Conservation (phyloP, 768 basidiomycete genomes). For the Boletus insuetus region DNA sequence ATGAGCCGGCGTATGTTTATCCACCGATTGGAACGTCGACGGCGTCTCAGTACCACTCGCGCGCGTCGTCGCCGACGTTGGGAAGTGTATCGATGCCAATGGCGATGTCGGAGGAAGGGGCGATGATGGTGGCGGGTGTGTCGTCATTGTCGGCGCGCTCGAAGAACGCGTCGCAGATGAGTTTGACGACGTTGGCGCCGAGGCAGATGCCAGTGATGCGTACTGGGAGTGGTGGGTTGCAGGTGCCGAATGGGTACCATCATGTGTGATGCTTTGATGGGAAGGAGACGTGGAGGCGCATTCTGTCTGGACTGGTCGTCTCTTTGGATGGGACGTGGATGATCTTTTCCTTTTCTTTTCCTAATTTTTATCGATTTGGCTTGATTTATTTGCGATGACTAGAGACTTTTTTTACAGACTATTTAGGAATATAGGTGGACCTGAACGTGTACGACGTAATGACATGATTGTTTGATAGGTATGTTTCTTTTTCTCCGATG, state of each 20-base stretch:
- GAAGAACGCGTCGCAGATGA: constrained; percentile 65
- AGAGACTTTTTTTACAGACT: too few species aligned
- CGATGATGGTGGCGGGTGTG: not conserved
- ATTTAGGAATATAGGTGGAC: too few species aligned
- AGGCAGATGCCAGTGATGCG: constrained; percentile 41
- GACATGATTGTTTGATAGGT: too few species aligned
- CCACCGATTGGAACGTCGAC: constrained; percentile 30
- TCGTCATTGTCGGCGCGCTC: constrained; percentile 47
- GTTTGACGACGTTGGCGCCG: constrained; percentile 51
- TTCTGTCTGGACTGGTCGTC: not conserved
- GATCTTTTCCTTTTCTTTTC: too few species aligned
- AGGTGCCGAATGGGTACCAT: constrained; percentile 12
- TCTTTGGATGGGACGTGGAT: too few species aligned
- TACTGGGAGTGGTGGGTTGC: constrained; percentile 26
- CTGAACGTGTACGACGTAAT: too few species aligned
- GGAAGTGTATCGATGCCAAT: constrained; percentile 8
- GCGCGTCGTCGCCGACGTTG: constrained; percentile 29
- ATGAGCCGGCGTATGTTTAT: constrained; percentile 25
- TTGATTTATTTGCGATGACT: too few species aligned
- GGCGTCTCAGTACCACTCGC: constrained; percentile 34
- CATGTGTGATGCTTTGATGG: constrained; percentile 2
- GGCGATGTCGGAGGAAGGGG: constrained; percentile 12
- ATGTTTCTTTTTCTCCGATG: too few species aligned
- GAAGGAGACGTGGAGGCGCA: not conserved
- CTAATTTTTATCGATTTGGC: too few species aligned